Evolutionary conservation across 1,139 yeast genomes (phyloP).

Genomic region (Casaregolazyma lundiana): DNA sequence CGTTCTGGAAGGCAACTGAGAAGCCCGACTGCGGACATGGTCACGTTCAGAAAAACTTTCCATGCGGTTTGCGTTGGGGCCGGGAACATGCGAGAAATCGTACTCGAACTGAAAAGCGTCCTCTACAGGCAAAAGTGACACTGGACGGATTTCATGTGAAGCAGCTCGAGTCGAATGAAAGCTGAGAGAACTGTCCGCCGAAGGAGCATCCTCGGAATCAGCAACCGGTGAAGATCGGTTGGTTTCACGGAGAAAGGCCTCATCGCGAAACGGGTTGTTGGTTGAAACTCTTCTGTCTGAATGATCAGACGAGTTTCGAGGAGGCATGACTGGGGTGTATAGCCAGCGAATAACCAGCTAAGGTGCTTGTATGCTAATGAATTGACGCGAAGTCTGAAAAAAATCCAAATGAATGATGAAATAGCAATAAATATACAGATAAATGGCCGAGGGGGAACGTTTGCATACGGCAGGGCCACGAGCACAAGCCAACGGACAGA

Average conservation of each 20-base stretch:
- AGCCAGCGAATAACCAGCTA: neutral
- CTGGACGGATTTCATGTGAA: constrained; percentile 19
- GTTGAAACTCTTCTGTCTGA: neutral
- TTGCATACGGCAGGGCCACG: neutral
- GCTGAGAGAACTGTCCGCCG: neutral
- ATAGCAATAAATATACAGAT: neutral
- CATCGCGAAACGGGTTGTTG: constrained; percentile 7
- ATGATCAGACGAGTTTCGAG: neutral
- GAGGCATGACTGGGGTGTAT: constrained; percentile 1
- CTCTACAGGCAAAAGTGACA: constrained; percentile 23
- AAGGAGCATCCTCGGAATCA: constrained; percentile 1
- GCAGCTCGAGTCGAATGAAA: neutral
- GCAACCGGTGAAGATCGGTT: neutral
- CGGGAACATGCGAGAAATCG: constrained; percentile 7
- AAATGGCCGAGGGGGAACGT: neutral
- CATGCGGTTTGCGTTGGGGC: neutral
- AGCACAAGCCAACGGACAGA: neutral
- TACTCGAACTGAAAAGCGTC: constrained; percentile 22
- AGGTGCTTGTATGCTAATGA: too few species aligned
- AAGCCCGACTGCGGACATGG: constrained; percentile 2
- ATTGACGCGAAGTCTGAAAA: too few species aligned
- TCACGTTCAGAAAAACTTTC: constrained; percentile 7
- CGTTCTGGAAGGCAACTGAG: neutral
- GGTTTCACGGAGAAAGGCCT: neutral
- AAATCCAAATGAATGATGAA: too few species aligned